Base-by-base conservation (phyloP, 805 yeast genomes). In the Kodamaea laetipori region DNA sequence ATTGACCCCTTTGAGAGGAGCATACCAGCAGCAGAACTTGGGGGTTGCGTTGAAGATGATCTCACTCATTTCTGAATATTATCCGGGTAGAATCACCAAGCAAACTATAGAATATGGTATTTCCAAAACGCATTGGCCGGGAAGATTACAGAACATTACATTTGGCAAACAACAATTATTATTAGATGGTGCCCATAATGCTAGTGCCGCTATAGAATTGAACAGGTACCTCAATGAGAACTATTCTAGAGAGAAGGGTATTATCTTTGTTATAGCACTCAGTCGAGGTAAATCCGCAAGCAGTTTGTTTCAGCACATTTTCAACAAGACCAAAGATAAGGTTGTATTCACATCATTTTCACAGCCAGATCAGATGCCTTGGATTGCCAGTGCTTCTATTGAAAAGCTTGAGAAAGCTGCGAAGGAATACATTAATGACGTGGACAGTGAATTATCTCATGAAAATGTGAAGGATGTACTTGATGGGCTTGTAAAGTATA, bases 101-200 rank as follows among this genome's bases (percentile, higher is more conserved):
- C 58, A 59, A 0, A 50, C 63, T 1, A 66, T 86, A 0, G 50
- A 58, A 4, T 49, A 55, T 6, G 96, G 97, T 0, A 62, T 90
- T 0, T 39, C 54, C 1, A 41, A 51, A 0, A 82, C 90, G 0
- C 49, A 52, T 6, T 90, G 98, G 98, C 95, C 95, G 0, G 98
- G 97, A 1, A 68, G 99, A 47, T 65, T 94, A 41, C 96, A 94
- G 55, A 45, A 55, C 1, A 40, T 64, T 1, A 39, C 40, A 1
- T 53, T 59, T 16, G 39, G 60, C 1, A 54, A 52, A 5, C 45
- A 45, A 0, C 49, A 54, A 1, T 61, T 81, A 0, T 62, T 94
- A 3, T 56, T 94, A 2, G 98, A 92, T 64, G 98, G 98, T 2
- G 97, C 98, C 0, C 98, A 94, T 60, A 94, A 94, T 58, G 81